Base-by-base conservation (phyloP, 2,329 filamentous ascomycete species). In the Aspergillus sp. region DNA sequence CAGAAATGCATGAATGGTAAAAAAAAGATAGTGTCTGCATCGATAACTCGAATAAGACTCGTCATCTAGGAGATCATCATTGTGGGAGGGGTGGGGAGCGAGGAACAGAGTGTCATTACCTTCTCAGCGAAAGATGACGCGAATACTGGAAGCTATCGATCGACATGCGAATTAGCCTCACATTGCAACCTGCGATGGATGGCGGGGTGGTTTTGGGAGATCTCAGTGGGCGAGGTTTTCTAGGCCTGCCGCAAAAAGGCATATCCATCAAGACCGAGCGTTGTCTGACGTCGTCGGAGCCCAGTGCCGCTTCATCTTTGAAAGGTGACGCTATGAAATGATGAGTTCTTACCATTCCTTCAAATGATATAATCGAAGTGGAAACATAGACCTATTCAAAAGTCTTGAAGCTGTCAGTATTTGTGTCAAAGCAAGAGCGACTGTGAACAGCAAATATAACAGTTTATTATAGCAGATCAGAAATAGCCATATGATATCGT, bases 221-320 rank as follows among this genome's bases (percentile, higher is more conserved):
- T 69, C 78, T 96, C 91, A 96, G 91, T 93, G 89, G 91, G 89
- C 91, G 86, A 96, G 91, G 92, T 96, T 96, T 96, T 95, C 91
- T 95, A 96, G 90, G 91, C 91, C 91, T 96, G 91, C 89, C 91
- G 76, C 90, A 89, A 89, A 83, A 69, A 53, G 89, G 91, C 90
- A 84, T 88, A 84, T 85, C 91, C 89, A 80, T 91, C 91, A 91
- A 85, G 85, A 78, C 74, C 72, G 73, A 69, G 74, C 71, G 69
- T 75, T 72, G 69, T 72, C 70, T 71, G 11, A 75, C 79, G 75
- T 76, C 78, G 75, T 95, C 91, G 88, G 91, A 93, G 91, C 91
- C 91, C 91, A 96, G 91, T 96, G 91, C 91, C 89, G 81, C 59
- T 71, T 71, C 70, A 72, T 73, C 71, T 68, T 71, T 57, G 69